These are phyloP conservation scores for Exophiala xenobiotica DNA, from an alignment of 2,329 filamentous ascomycete species.

Conservation along the genomic window DNA sequence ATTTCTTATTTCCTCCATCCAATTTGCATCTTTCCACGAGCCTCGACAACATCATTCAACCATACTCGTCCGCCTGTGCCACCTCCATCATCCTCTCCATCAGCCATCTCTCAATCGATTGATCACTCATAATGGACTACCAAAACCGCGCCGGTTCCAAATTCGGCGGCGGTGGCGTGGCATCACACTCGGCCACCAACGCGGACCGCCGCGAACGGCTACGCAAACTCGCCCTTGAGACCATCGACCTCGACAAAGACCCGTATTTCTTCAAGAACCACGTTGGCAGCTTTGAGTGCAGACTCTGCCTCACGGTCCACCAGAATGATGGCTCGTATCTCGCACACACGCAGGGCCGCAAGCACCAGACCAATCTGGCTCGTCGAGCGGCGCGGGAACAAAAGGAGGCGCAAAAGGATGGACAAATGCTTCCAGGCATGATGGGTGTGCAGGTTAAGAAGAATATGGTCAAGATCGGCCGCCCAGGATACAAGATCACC, in stretches of 20 bases:
- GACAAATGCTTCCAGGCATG: constrained; percentile 69
- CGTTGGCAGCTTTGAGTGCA: constrained; percentile 95
- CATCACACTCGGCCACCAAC: constrained; percentile 88
- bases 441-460: constrained; percentile 70
- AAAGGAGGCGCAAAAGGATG: constrained; percentile 73
- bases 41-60: too few species aligned
- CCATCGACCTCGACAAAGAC: constrained; percentile 98
- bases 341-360: constrained; percentile 95
- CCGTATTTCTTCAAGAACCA: constrained; percentile 99
- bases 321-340: constrained; percentile 99
- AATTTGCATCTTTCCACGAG: too few species aligned
- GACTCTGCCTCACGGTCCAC: constrained; percentile 93
- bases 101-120: neutral
- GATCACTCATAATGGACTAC: constrained; percentile 56
- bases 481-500: constrained; percentile 96
- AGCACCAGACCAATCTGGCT: constrained; percentile 97
- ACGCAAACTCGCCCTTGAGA: constrained; percentile 95
- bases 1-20: too few species aligned
- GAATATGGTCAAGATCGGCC: constrained; percentile 90
- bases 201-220: constrained; percentile 96
- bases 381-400: constrained; percentile 93
- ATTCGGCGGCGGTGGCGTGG: constrained; percentile 95
- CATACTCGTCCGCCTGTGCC: neutral
- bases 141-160: constrained; percentile 96
- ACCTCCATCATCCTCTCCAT: neutral